phyloP scores from a whole-genome alignment of 2,329 filamentous ascomycete species.

The Berkeleyomyces basicola region DNA sequence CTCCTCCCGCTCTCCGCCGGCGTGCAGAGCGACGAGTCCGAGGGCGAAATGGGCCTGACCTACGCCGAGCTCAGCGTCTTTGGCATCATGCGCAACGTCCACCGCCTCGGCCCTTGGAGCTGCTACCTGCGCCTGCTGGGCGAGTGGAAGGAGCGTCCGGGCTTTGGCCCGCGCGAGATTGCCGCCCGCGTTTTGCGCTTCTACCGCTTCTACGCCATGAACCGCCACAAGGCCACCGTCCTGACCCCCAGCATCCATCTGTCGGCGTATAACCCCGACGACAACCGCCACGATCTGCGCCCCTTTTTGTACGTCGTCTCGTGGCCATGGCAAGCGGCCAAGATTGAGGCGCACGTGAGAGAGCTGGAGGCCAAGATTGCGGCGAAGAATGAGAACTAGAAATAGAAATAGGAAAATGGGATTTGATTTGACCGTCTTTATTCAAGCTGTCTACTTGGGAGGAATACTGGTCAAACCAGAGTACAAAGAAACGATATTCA shows the following conservation, averaged over 20 bases:
- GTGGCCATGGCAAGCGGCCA: constrained; percentile 26
- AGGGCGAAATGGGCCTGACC: constrained; percentile 28
- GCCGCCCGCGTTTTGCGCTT: constrained; percentile 28
- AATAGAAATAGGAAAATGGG: too few relatives aligned
- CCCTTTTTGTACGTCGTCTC: constrained; percentile 26
- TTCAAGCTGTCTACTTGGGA: too few relatives aligned
- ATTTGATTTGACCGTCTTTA: too few relatives aligned
- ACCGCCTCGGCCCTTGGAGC: constrained; percentile 27
- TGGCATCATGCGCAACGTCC: constrained; percentile 25
- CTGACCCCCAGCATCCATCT: constrained; percentile 39
- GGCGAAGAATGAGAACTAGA: constrained; percentile 10
- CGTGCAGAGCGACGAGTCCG: constrained; percentile 25
- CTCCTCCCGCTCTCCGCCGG: constrained; percentile 26
- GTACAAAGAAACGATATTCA: background rate
- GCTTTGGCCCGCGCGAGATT: constrained; percentile 22
- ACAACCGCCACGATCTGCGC: constrained; percentile 25
- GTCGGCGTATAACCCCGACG: constrained; percentile 24
- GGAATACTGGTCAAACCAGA: too few relatives aligned
- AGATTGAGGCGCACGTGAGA: constrained; percentile 24
- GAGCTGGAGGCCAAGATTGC: constrained; percentile 19
- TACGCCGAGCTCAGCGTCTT: constrained; percentile 26
- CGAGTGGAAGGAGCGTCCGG: constrained; percentile 22
- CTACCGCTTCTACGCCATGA: constrained; percentile 38
- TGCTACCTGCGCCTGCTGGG: constrained; percentile 24
- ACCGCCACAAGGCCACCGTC: constrained; percentile 48